Percentiles rank a stretch among this genome's conserved stretches.
These are phyloP conservation scores for Ulota crispa DNA, from an alignment of 225 moss, liverwort and hornwort species.

Conservation along the genomic window DNA sequence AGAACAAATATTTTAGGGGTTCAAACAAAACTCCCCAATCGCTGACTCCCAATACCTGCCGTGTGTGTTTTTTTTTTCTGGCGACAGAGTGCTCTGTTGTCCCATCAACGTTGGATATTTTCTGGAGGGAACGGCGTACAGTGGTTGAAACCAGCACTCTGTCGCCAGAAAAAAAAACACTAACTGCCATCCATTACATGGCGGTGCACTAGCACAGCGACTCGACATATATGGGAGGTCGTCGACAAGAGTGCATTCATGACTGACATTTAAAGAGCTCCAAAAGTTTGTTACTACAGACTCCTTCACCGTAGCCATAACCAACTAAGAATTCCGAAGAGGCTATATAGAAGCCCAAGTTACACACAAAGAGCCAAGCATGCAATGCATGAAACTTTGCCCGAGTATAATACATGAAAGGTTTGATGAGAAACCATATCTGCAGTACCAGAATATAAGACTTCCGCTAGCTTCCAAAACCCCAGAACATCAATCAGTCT, in stretches of 20 bases:
- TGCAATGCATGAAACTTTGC: constrained; percentile 8
- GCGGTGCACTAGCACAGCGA: neutral
- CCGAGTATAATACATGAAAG: constrained; percentile 24
- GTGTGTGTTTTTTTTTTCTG: too few species aligned
- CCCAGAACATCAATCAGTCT: neutral
- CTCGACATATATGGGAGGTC: neutral
- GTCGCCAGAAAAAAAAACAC: too few species aligned
- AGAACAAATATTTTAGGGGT: too few species aligned
- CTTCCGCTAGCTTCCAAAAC: neutral
- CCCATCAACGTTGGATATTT: too few species aligned
- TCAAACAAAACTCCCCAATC: too few species aligned
- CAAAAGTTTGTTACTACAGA: constrained; percentile 1
- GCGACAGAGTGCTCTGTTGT: too few species aligned
- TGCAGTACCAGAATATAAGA: neutral
- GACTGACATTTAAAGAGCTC: neutral
- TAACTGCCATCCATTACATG: neutral
- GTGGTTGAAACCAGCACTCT: too few species aligned
- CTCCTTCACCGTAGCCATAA: neutral
- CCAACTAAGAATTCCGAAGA: neutral
- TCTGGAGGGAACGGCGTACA: too few species aligned
- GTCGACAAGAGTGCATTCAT: neutral
- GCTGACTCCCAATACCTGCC: neutral
- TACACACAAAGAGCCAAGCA: constrained; percentile 13
- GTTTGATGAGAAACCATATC: constrained; percentile 4
- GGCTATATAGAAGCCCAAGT: neutral